Base-by-base conservation (phyloP, 2,329 filamentous ascomycete species). In the Ambrosiella xylebori region DNA sequence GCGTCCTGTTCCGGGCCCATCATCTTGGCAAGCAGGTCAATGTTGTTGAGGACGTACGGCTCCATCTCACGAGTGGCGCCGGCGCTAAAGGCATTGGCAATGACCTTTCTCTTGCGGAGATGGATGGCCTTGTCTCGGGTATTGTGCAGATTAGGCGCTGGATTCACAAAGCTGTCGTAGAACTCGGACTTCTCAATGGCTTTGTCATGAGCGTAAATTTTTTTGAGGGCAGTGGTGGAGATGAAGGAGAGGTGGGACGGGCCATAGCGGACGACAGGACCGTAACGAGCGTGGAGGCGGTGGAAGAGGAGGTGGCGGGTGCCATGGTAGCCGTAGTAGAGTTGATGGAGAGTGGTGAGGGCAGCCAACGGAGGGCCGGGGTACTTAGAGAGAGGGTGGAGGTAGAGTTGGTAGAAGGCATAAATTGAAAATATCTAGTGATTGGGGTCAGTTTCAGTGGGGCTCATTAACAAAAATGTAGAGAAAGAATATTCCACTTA, bases 191-290 rank as follows among this genome's bases (percentile, higher is more conserved):
- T 87, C 68, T 76, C 72, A 37, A 84, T 79, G 61, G 82, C 82
- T 11, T 39, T 39, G 54, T 74, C 73, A 71, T 81, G 80, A 62
- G 81, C 79, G 69, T 84, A 82, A 61, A 85, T 83, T 15, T 81
- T 76, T 66, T 80, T 80, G 59, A 87, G 72, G 0, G 85, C 84
- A 7, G 77, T 76, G 61, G 77, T 78, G 57, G 81, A 83, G 74
- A 93, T 91, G 71, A 94, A 80, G 0, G 83, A 87, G 47, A 95
- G 71, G 61, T 79, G 80, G 68, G 88, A 88, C 50, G 88, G 88
- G 0, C 85, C 85, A 63, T 85, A 86, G 36, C 88, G 85, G n/a
- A 91, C 84, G 55, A 81, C 68, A n/a, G 74, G 71, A 64, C 85
- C 86, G 65, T 94, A 89, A 66, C 77, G 76, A 63, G 82, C 72